These are phyloP conservation scores for Micractinium conductrix DNA, from an alignment of 139 green algal genomes.

Conservation along the genomic window DNA sequence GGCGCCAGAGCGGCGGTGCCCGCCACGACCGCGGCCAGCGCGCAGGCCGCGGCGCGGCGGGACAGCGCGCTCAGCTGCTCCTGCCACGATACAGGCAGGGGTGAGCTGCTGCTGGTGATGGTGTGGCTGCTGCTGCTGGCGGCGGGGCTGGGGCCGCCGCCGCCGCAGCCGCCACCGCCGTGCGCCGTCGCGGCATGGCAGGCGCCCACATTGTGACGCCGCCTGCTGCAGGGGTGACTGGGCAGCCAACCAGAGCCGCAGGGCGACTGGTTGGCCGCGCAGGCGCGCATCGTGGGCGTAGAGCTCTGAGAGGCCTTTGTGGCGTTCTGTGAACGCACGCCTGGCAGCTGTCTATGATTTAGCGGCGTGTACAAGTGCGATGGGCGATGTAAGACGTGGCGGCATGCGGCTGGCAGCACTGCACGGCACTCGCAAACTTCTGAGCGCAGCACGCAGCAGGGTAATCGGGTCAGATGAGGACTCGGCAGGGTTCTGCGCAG, in stretches of 20 bases:
- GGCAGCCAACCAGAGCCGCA: not conserved
- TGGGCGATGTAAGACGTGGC: no score
- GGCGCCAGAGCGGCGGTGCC: not conserved
- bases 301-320: no score
- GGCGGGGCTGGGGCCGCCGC: not conserved
- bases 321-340: no score
- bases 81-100: not conserved
- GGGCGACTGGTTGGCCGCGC: not conserved
- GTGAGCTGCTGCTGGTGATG: not conserved
- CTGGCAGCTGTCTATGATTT: no score
- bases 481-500: no score
- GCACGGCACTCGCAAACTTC: no score
- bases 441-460: no score
- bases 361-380: no score
- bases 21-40: not conserved
- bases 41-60: not conserved
- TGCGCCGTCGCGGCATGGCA: no score
- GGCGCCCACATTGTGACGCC: not conserved
- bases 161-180: not conserved
- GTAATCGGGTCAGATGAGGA: no score
- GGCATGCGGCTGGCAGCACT: no score
- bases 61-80: not conserved
- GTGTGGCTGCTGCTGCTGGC: not conserved
- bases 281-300: not conserved
- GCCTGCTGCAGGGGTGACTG: no score